phyloP scores from a whole-genome alignment of 2,329 filamentous ascomycete genomes.

The Aaosphaeria arxii region DNA sequence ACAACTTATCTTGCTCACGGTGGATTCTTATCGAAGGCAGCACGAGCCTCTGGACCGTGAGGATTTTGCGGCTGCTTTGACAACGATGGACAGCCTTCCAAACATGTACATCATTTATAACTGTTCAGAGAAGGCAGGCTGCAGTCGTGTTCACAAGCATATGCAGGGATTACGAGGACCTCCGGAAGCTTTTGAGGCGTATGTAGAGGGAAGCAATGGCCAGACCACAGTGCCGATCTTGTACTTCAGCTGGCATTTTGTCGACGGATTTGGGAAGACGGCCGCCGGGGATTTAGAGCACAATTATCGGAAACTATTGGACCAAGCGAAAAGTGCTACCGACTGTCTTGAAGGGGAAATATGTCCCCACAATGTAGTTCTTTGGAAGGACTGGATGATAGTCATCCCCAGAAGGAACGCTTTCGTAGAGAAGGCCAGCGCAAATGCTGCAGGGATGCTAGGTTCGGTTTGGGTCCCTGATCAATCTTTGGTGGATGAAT shows the following conservation, averaged over 20 bases:
- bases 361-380: conserved; percentile 48
- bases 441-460: conserved; percentile 49
- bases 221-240: not conserved
- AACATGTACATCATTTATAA: conserved; percentile 47
- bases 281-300: not conserved
- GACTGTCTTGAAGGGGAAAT: conserved; percentile 8
- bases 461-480: conserved; percentile 42
- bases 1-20: conserved; percentile 48
- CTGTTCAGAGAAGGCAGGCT: conserved; percentile 44
- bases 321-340: not conserved
- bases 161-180: conserved; percentile 41
- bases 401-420: conserved; percentile 45
- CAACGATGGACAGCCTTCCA: conserved; percentile 26
- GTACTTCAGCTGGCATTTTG: not conserved
- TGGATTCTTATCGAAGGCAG: conserved; percentile 48
- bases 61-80: conserved; percentile 42
- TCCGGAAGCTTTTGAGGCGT: conserved; percentile 27
- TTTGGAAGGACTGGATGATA: conserved; percentile 46
- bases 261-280: not conserved
- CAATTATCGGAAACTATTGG: not conserved
- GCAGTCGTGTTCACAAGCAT: conserved; percentile 51
- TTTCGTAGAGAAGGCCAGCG: conserved; percentile 36
- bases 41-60: conserved; percentile 39
- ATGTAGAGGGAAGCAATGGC: conserved; percentile 20
- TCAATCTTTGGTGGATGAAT: conserved; percentile 34